A percentile compares a stretch with the other conserved stretches of the same genome.
Evolutionary conservation across 139 green algal species (phyloP).

Genomic region (Micractinium sp.): DNA sequence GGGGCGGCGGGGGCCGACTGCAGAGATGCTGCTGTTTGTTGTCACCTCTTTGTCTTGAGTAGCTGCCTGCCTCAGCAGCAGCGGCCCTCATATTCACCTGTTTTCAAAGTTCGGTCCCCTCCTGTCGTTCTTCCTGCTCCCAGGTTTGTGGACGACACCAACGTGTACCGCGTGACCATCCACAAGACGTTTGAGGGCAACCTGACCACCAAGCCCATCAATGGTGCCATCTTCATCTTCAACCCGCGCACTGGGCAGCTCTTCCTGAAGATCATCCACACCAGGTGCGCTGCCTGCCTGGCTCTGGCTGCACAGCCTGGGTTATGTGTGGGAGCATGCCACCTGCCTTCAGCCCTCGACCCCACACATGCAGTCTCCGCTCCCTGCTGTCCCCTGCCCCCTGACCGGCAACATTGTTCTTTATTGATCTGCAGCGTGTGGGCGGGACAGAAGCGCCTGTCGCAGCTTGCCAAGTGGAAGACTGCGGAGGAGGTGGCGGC

Average conservation of each 20-base stretch:
- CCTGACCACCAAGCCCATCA: conserved; percentile 75
- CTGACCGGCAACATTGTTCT: neutral
- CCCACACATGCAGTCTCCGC: no score
- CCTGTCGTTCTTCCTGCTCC: neutral
- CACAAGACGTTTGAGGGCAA: conserved; percentile 99
- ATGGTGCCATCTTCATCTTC: conserved; percentile 99
- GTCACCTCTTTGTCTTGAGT: no score
- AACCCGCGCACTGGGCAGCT: conserved; percentile 98
- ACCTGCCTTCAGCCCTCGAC: neutral
- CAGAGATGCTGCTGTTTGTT: no score
- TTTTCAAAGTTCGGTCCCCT: no score
- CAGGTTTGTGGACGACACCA: conserved; percentile 99
- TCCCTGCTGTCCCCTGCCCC: no score
- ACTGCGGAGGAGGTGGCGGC: conserved; percentile 98
- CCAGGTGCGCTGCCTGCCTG: conserved; percentile 43
- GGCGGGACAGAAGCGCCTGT: conserved; percentile 99
- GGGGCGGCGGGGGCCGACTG: no score
- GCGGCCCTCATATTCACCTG: no score
- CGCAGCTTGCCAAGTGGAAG: conserved; percentile 99
- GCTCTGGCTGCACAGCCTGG: neutral
- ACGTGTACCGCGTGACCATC: conserved; percentile 99
- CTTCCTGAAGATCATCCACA: conserved; percentile 99
- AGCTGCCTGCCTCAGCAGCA: neutral
- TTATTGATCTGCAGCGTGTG: conserved; percentile 73
- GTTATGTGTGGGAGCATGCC: neutral